Base-by-base conservation (phyloP, 2,329 filamentous ascomycete species). In the Penicillium sp. region DNA sequence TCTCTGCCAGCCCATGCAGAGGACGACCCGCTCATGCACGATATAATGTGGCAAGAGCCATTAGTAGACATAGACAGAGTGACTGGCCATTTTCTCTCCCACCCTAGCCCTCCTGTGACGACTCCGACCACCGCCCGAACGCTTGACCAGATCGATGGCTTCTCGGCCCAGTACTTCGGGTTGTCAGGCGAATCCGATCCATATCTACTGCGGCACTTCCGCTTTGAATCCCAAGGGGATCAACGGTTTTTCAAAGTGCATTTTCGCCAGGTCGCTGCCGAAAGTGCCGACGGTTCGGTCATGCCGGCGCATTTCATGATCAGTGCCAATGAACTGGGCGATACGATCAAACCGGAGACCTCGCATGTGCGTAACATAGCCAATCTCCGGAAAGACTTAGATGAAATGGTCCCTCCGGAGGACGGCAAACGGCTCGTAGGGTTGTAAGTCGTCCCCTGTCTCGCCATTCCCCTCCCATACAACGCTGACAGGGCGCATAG, bases 221-320 rank as follows among this genome's bases (percentile, higher is more conserved):
- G 63, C 7, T 73, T 71, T 45, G 70, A n/a, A n/a, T n/a, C n/a
- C n/a, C n/a, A n/a, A n/a, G n/a, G n/a, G n/a, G n/a, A n/a, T n/a
- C n/a, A n/a, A 74, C 51, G 69, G 71, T 46, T 61, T 66, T n/a
- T 70, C 69, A 0, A 64, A 72, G 58, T 65, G 68, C 12, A 63
- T 21, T 70, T 73, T 38, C 66, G 71, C 57, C 69, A 67, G 55
- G 62, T 72, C 8, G 67, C 71, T 54, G 66, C 70, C 52, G 67
- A 71, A 11, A 71, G 71, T 58, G 71, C 67, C 12, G 71, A 70
- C 4, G 71, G 71, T 8, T 67, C 71, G 18, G 70, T 69, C 0
- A 67, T 65, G 2, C 71, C 71, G 1, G 63, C 71, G 1, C 70
- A 50, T 54, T 54, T 54, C 9, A 40, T 54, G 14, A n/a, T n/a